phyloP scores from a whole-genome alignment of 2,329 filamentous ascomycete genomes.

The Ophiosphaerella narmari region DNA sequence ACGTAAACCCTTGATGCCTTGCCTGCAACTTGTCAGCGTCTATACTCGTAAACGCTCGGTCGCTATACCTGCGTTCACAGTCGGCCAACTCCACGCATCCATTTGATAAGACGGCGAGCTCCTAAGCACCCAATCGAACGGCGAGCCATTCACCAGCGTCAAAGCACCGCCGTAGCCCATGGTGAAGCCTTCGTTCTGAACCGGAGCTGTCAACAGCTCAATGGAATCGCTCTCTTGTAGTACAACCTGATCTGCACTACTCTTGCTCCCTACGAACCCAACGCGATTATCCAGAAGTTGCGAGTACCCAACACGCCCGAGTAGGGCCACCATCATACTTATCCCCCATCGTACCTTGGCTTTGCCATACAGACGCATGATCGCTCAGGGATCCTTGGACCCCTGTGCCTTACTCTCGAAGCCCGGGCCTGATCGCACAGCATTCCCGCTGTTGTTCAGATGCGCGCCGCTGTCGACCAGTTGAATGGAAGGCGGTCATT shows the following conservation, averaged over 20 bases:
- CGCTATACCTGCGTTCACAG: conserved; percentile 31
- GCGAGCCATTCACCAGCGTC: conserved; percentile 49
- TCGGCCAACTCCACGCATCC: conserved; percentile 45
- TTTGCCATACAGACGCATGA: conserved; percentile 7
- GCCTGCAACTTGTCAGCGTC: conserved; percentile 11
- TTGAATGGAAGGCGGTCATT: conserved; percentile 1
- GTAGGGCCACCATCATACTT: conserved; percentile 8
- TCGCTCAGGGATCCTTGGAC: not conserved
- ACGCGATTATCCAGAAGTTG: not conserved
- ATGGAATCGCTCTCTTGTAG: conserved; percentile 1
- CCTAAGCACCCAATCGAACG: conserved; percentile 42
- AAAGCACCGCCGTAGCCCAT: conserved; percentile 43
- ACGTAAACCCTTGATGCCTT: conserved; percentile 38
- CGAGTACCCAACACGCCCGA: not conserved
- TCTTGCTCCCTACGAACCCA: conserved; percentile 3
- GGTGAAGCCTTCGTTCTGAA: conserved; percentile 8
- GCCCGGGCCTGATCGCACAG: conserved; percentile 5
- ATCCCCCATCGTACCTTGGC: conserved; percentile 8
- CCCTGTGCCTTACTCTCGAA: conserved; percentile 3
- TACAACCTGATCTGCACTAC: conserved; percentile 1
- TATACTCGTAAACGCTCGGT: not conserved
- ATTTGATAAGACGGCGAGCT: conserved; percentile 45
- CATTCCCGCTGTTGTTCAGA: conserved; percentile 5
- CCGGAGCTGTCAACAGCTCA: not conserved
- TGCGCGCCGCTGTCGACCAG: conserved; percentile 13